These are phyloP conservation scores for Neurospora intermedia DNA, from an alignment of 495 filamentous ascomycete species.

Conservation along the genomic window DNA sequence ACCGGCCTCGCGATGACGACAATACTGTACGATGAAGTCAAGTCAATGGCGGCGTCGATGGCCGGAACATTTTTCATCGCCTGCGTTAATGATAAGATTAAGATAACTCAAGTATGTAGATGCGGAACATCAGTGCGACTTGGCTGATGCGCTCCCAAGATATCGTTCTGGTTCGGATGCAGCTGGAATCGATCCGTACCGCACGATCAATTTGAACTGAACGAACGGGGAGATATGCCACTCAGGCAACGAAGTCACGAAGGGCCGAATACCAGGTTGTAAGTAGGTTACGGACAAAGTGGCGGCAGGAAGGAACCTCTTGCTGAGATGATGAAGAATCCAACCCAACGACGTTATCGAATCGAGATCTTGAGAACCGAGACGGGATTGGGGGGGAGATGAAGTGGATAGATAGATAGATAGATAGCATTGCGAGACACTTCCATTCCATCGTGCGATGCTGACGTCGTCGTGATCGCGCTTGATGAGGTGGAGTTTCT, in stretches of 20 bases:
- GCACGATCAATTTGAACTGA: background rate
- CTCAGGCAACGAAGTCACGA: background rate
- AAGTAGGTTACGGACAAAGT: background rate
- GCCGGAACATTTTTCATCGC: background rate
- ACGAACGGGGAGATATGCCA: background rate
- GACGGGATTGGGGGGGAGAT: background rate
- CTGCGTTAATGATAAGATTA: background rate
- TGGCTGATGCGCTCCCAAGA: background rate
- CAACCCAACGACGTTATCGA: background rate
- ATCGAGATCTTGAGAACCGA: background rate
- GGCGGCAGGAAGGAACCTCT: background rate
- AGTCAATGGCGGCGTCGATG: background rate
- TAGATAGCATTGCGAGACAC: background rate
- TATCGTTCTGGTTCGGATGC: background rate
- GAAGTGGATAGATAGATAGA: background rate
- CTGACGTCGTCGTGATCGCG: background rate
- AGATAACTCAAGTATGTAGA: background rate
- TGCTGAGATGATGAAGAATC: background rate
- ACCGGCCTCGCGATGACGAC: background rate
- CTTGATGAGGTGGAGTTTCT: background rate
- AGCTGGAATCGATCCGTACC: slow-evolving; percentile 1
- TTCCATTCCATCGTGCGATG: background rate
- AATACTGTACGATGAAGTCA: background rate
- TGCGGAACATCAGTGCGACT: background rate
- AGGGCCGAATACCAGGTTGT: background rate